These are phyloP conservation scores for Anethum foeniculum DNA, from an alignment of 140 eudicot species.

Conservation along the genomic window DNA sequence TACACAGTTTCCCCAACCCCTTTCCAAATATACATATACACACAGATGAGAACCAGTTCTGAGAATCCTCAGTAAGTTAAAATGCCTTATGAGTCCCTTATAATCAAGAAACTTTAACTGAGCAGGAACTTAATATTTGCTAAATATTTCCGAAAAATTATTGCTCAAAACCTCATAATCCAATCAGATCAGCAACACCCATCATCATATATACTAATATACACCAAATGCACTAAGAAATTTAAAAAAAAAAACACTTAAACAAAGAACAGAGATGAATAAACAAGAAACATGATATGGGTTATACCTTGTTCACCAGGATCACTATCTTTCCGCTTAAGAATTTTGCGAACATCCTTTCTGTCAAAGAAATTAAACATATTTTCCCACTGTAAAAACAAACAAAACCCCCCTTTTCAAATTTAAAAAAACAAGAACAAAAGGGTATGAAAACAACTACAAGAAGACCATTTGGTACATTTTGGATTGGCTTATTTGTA, in stretches of 20 bases:
- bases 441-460: background rate
- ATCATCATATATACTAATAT: background rate
- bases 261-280: background rate
- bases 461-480: background rate
- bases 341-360: slow-evolving; percentile 70
- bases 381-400: slow-evolving; percentile 29
- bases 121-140: background rate
- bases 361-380: slow-evolving; percentile 56
- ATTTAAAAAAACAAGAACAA: background rate
- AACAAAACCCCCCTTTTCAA: background rate
- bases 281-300: background rate
- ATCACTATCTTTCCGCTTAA: slow-evolving; percentile 93
- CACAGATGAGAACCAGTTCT: background rate
- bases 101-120: background rate
- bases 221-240: background rate
- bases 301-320: slow-evolving; percentile 69
- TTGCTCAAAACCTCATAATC: background rate
- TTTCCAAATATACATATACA: background rate
- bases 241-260: no score
- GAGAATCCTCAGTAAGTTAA: background rate
- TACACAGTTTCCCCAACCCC: background rate
- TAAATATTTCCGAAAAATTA: background rate
- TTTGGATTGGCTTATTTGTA: background rate
- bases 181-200: slow-evolving; percentile 8
- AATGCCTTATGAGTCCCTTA: background rate